Base-by-base conservation (phyloP, 805 yeast genomes). In the Starmerella floricola region DNA sequence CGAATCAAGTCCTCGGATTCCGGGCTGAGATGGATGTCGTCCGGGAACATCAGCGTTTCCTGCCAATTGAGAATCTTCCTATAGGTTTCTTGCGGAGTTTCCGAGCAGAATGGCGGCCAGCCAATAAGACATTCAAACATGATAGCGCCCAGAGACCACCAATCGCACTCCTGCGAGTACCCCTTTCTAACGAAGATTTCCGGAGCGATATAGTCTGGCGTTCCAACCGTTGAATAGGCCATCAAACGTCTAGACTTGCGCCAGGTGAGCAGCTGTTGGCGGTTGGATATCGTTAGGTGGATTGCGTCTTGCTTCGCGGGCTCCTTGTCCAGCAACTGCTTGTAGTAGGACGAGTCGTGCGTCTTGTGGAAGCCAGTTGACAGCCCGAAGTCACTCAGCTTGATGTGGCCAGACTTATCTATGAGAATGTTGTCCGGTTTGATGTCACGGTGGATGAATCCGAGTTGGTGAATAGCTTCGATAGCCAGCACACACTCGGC, bases 61-160 rank as follows among this genome's bases (percentile, higher is more conserved):
- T 79, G 84, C 87, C 94, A 86, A 60, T 83, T 83, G 58, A 86
- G 69, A 55, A 86, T 86, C 71, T 87, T 86, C 42, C 87, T 72
- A 62, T 86, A 86, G 0, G 96, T 86, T 53, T 86, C 96, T 47
- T 84, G 94, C 10, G 95, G 94, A 10, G 94, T 82, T 56, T 86
- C 95, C 0, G 91, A 78, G 64, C 95, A 86, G 62, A 86, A 86
- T 36, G 96, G 96, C 20, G 96, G 95, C 94, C 95, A 86, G 26
- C 96, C 96, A 46, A 86, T 82, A 48, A 86, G 66, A 65, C 96
- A 86, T 68, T 86, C 96, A 62, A 80, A 86, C 96, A 86, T 87
- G 57, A 86, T 86, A 1, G 95, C 94, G 24, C 96, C 96, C 34
- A 86, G 64, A 8, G 94, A 81, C 96, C 96, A 86, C 96, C 96